Percentiles rank a stretch among this genome's conserved stretches.
phyloP scores from a whole-genome alignment of 164 flowering plant genomes.

The Liquidambar formosana region DNA sequence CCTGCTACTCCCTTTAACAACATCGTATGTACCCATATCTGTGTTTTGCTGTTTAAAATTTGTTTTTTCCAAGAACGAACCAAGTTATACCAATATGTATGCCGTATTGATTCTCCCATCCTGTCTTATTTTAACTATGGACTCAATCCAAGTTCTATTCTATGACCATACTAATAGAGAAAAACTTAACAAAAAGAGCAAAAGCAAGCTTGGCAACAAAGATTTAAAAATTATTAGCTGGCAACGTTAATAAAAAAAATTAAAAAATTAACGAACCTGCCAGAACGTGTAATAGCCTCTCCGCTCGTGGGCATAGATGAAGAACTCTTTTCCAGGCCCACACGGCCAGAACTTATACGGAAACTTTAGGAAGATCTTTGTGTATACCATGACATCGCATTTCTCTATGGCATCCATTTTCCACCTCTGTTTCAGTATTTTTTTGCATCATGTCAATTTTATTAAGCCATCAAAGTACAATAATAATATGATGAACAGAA shows the following conservation, averaged over 20 bases:
- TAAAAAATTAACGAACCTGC: slow-evolving; percentile 69
- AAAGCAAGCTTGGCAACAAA: neutral
- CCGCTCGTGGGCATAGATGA: slow-evolving; percentile 87
- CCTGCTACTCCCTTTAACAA: too few species aligned
- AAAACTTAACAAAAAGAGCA: neutral
- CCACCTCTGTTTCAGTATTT: slow-evolving; percentile 65
- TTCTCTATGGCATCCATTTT: slow-evolving; percentile 74
- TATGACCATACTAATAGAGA: too few species aligned
- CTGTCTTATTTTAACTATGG: too few species aligned
- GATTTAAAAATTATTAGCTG: slow-evolving; percentile 8
- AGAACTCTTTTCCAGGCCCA: slow-evolving; percentile 81
- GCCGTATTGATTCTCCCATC: too few species aligned
- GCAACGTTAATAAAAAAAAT: neutral
- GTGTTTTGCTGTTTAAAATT: too few species aligned
- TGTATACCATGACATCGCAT: slow-evolving; percentile 86
- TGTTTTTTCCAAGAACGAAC: too few species aligned
- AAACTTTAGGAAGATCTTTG: slow-evolving; percentile 90
- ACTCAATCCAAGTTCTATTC: too few species aligned
- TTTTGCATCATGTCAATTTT: neutral
- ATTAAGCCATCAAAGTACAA: neutral
- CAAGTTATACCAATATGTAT: too few species aligned
- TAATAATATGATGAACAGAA: neutral
- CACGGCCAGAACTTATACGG: slow-evolving; percentile 88
- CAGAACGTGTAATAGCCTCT: slow-evolving; percentile 96
- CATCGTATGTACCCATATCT: too few species aligned